phyloP scores from a whole-genome alignment of 164 flowering plant genomes.

The Brasenia schreberi region DNA sequence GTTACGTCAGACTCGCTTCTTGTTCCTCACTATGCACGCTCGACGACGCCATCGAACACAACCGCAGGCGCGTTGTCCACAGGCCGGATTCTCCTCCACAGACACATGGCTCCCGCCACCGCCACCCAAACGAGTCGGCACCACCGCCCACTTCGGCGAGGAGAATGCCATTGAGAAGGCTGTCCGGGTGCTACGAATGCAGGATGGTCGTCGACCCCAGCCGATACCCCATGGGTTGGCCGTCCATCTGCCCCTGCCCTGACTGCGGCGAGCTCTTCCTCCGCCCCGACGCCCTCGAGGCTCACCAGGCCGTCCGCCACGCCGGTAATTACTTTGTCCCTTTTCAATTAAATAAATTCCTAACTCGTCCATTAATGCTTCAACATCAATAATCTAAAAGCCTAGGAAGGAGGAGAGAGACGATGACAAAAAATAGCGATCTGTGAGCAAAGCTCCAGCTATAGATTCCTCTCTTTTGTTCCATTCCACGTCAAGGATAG shows the following conservation, averaged over 20 bases:
- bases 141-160: slow-evolving; percentile 19
- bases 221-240: slow-evolving; percentile 43
- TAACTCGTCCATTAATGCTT: no score
- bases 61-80: slow-evolving; percentile 74
- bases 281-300: slow-evolving; percentile 69
- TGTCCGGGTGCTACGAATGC: slow-evolving; percentile 31
- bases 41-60: slow-evolving; percentile 70
- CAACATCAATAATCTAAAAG: no score
- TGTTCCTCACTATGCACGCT: slow-evolving; percentile 71
- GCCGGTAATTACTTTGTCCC: slow-evolving; percentile 40
- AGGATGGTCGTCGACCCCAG: slow-evolving; percentile 25
- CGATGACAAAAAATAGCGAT: no score
- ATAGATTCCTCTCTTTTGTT: no score
- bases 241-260: slow-evolving; percentile 57
- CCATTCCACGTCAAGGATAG: no score
- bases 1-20: slow-evolving; percentile 37
- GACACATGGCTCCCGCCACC: slow-evolving; percentile 41
- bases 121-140: slow-evolving; percentile 30
- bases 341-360: no score
- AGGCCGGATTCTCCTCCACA: slow-evolving; percentile 79
- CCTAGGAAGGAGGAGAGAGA: no score
- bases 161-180: slow-evolving; percentile 23
- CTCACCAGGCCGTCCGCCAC: slow-evolving; percentile 77
- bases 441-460: no score
- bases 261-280: slow-evolving; percentile 98